phyloP scores from a whole-genome alignment of 352 stramenopile genomes.

The Globisporangium irregulare region DNA sequence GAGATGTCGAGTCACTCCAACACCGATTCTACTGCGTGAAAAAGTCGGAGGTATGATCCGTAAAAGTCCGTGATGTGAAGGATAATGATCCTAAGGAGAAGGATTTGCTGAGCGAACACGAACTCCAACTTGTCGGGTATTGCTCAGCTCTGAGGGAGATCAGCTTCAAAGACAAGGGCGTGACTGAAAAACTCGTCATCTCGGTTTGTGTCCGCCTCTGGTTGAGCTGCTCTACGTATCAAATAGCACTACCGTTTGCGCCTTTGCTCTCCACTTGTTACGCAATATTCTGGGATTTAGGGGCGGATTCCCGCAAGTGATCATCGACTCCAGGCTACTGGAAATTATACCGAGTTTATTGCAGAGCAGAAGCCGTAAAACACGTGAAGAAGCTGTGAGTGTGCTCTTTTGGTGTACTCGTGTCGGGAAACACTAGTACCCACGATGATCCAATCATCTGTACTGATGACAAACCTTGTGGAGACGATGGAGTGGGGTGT shows the following conservation, averaged over 20 bases:
- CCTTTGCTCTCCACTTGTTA: background rate
- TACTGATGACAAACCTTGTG: background rate
- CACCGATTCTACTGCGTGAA: constrained; percentile 71
- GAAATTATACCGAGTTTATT: background rate
- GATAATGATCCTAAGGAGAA: constrained; percentile 54
- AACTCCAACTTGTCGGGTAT: background rate
- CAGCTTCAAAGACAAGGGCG: background rate
- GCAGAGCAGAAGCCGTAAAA: background rate
- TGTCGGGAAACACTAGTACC: background rate
- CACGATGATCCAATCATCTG: background rate
- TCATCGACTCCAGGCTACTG: background rate
- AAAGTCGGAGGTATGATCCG: constrained; percentile 54
- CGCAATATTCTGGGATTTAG: background rate
- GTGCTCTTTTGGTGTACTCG: background rate
- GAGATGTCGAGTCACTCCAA: constrained; percentile 84
- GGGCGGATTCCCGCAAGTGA: too few species aligned
- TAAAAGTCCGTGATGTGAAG: constrained; percentile 65
- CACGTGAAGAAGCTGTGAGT: background rate
- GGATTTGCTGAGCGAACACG: background rate
- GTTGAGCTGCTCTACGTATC: background rate
- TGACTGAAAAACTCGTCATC: background rate
- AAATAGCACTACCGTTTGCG: background rate
- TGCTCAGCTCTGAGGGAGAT: background rate
- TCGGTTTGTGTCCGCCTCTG: background rate
- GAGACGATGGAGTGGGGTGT: background rate